Evolutionary conservation across 257 asterid genomes (phyloP), one percentile per base, ranked within the genome.

Genomic region (Gentiana macrophylla): DNA sequence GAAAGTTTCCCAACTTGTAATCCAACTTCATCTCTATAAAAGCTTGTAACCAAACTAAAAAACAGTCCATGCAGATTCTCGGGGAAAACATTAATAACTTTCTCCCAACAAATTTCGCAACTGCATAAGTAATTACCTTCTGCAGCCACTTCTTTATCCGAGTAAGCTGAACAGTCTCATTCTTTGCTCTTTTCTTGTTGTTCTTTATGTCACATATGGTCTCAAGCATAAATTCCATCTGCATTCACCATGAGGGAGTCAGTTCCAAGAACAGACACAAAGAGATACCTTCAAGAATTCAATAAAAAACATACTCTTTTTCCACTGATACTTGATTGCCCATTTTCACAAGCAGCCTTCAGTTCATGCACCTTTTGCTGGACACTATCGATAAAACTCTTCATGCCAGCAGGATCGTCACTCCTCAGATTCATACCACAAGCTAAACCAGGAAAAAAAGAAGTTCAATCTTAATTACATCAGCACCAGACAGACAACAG

Each of bases 381-480:
- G 65, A 92, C 79, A 63, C 86, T 75, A 32, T 44, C 65, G 67
- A 92, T 83, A 48, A 92, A 92, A 71, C 67, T 78, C 80, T 80
- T 92, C 97, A 92, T 88, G 61, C 86, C 97, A 70, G 66, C 69
- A 8, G 99, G 97, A 83, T 92, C 97, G 68, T 88, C 94, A 4
- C 86, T 84, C 74, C 97, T 83, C 73, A 92, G 66, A 77, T 79
- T 81, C 94, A 92, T 88, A 59, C 99, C 99, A 80, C 99, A 88
- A 70, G 91, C 97, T 92, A 84, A 60, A 63, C 67, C 56, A 56
- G 43, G 9, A 9, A 41, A 41, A 41, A 41, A 1, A 41, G 4
- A 41, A 41, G 9, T 5, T 41, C 46, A 41, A 41, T 41, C 6
- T 4, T 5, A 41, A 41, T 41, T 41, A 3, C 0, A 41, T 5